Base-by-base conservation (phyloP, 768 basidiomycete species). In the Mycena pura region DNA sequence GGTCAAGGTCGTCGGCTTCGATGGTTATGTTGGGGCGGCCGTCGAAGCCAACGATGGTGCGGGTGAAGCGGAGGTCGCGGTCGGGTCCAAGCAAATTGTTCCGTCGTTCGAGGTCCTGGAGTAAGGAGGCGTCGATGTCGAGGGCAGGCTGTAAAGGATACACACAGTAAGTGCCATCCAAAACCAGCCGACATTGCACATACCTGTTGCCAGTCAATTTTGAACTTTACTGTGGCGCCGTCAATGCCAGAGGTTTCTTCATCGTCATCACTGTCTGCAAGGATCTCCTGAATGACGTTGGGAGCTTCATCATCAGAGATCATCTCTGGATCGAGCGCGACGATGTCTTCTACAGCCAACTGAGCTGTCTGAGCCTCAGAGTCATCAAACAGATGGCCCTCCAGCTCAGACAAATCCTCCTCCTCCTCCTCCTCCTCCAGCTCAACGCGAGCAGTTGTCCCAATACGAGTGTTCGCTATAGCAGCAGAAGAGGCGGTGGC, bases 1-100 rank as follows among this genome's bases (percentile, higher is more conserved):
- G 14, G 59, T 65, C 3, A 34, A 24, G 4, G 63, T 62, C 60
- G 17, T 15, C 24, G 6, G 41, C 5, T 14, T 49, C 48, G 5
- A 62, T 56, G 3, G 6, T 4, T 1, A 48, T 4, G 7, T 24
- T 45, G 1, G 8, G 48, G 15, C 1, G n/a, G 34, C 13, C 17
- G 6, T 14, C n/a, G 24, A 25, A 7, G n/a, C 29, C 34, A 13
- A 60, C 44, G 2, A 61, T 44, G 15, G 17, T 14, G 17, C 39
- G 44, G 1, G 3, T 24, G 9, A 5, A 10, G 11, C 8, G 19
- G n/a, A 5, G 9, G 4, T 6, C 2, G 36, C 14, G 4, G 11
- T 28, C 5, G 9, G 32, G 11, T 17, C n/a, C n/a, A n/a, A 8
- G 3, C 4, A 31, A n/a, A 7, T 32, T n/a, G 14, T 43, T 34